Evolutionary conservation across 164 flowering plant genomes (phyloP).

Genomic region (Piper betle): DNA sequence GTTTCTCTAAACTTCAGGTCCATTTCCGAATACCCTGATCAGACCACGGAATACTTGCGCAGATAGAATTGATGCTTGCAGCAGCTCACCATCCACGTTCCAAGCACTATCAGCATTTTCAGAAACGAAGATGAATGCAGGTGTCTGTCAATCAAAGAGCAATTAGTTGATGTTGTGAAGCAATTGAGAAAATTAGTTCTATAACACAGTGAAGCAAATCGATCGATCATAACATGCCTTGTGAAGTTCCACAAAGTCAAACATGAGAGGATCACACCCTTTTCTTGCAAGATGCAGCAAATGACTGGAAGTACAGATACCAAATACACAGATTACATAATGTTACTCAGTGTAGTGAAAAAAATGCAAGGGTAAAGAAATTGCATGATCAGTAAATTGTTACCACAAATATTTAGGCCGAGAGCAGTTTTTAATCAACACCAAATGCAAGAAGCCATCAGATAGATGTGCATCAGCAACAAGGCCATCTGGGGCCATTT

Average conservation of each 20-base stretch:
- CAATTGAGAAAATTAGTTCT: too few species aligned
- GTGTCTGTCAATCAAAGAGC: conserved; percentile 34
- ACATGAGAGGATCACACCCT: conserved; percentile 65
- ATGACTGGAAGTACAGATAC: conserved; percentile 41
- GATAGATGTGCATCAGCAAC: conserved; percentile 96
- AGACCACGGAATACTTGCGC: conserved; percentile 90
- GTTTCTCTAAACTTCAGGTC: conserved; percentile 39
- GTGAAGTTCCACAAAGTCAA: conserved; percentile 85
- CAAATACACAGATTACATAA: neutral
- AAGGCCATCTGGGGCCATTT: conserved; percentile 91
- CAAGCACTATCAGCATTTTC: conserved; percentile 60
- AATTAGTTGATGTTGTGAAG: too few species aligned
- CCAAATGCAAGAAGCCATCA: conserved; percentile 81
- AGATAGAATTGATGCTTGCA: conserved; percentile 80
- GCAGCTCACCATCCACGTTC: conserved; percentile 93
- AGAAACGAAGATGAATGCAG: conserved; percentile 77
- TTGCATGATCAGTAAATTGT: neutral
- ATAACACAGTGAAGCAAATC: too few species aligned
- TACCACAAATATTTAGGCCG: conserved; percentile 72
- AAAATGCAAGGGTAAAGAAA: neutral
- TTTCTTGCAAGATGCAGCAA: conserved; percentile 68
- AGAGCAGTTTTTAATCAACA: conserved; percentile 77
- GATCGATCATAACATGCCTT: conserved; percentile 31
- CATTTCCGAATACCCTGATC: conserved; percentile 66
- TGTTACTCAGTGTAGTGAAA: neutral